Conservation (phyloP, 441 rosid genomes). For the Daphne laureola region DNA sequence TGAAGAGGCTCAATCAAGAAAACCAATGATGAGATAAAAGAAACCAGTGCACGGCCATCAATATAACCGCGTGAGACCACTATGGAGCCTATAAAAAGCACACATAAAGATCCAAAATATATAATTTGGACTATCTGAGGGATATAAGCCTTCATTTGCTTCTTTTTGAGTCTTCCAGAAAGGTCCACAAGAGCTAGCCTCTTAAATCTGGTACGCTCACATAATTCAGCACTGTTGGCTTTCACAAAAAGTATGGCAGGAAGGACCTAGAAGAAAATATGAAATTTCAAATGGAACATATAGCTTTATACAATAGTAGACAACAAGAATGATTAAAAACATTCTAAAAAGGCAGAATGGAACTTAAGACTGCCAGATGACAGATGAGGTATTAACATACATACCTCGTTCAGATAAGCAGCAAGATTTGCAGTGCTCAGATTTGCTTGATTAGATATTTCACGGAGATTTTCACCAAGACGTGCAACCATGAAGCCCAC, state of each 20-base stretch:
- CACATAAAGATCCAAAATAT: slow-evolving; percentile 61
- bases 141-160: slow-evolving; percentile 82
- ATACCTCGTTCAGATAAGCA: slow-evolving; percentile 78
- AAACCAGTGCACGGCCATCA: slow-evolving; percentile 56
- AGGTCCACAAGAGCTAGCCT: slow-evolving; percentile 63
- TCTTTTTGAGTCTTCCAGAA: slow-evolving; percentile 54
- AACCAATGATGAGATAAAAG: slow-evolving; percentile 71
- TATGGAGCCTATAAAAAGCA: slow-evolving; percentile 63
- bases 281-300: background rate
- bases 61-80: slow-evolving; percentile 54
- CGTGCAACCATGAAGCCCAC: slow-evolving; percentile 54
- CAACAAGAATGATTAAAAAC: background rate
- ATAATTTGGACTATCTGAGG: slow-evolving; percentile 74
- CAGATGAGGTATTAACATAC: background rate
- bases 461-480: slow-evolving; percentile 67
- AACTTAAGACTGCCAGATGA: background rate
- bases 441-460: slow-evolving; percentile 65
- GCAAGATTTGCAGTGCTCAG: slow-evolving; percentile 66
- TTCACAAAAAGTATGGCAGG: slow-evolving; percentile 85
- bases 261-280: slow-evolving; percentile 42
- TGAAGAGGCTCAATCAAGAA: slow-evolving; percentile 88
- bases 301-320: background rate
- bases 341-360: slow-evolving; percentile 6
- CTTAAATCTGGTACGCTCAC: slow-evolving; percentile 64
- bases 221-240: slow-evolving; percentile 78